phyloP scores from a whole-genome alignment of 257 asterid species.

The Schizonepeta tenuifolia region DNA sequence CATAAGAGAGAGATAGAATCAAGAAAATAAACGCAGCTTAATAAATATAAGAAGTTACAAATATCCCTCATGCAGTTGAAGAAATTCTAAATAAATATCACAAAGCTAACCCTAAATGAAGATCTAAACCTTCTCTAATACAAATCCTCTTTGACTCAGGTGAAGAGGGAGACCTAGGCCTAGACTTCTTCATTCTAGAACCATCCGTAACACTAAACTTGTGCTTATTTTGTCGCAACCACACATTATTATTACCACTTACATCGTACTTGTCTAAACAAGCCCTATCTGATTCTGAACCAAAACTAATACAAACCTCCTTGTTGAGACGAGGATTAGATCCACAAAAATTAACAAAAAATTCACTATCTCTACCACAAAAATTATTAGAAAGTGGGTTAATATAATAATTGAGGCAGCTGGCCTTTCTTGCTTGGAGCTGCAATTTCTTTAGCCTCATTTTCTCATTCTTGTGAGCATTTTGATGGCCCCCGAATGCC shows the following conservation, averaged over 20 bases:
- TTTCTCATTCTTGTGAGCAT: constrained; percentile 86
- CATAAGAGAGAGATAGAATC: not conserved
- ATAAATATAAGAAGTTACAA: not conserved
- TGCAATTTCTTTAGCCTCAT: constrained; percentile 59
- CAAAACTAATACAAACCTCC: constrained; percentile 56
- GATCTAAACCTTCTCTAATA: constrained; percentile 50
- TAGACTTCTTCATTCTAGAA: constrained; percentile 29
- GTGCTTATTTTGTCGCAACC: constrained; percentile 28
- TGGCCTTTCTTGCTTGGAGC: constrained; percentile 63
- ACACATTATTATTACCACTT: not conserved
- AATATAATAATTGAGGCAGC: constrained; percentile 44
- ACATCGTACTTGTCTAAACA: constrained; percentile 18
- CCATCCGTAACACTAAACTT: constrained; percentile 46
- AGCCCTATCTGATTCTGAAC: constrained; percentile 22
- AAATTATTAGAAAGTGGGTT: constrained; percentile 35
- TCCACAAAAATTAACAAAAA: constrained; percentile 17
- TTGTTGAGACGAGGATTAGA: constrained; percentile 39
- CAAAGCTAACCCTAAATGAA: constrained; percentile 64
- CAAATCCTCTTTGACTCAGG: constrained; percentile 38
- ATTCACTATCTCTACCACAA: not conserved
- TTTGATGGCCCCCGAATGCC: constrained; percentile 91
- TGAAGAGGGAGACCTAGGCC: constrained; percentile 32
- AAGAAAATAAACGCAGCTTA: not conserved
- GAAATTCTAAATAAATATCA: constrained; percentile 10
- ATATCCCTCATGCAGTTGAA: not conserved